These are phyloP conservation scores for Hanseniaspora singularis DNA, from an alignment of 805 yeast genomes.

Conservation along the genomic window DNA sequence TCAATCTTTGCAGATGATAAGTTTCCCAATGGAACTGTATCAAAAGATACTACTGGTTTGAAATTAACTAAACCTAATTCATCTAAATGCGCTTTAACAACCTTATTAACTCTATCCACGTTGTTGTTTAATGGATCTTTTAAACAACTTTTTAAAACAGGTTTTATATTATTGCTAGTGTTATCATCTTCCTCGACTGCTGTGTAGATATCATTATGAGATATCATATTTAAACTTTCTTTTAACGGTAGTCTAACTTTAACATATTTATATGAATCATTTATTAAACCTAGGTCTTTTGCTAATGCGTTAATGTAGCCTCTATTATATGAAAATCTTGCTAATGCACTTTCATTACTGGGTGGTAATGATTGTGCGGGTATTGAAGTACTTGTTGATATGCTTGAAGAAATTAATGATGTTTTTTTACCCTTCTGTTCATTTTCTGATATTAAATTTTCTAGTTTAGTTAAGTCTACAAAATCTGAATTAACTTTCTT, in stretches of 20 bases:
- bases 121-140: neutral
- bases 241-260: constrained; percentile 5
- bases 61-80: constrained; percentile 15
- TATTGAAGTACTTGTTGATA: neutral
- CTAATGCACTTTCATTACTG: neutral
- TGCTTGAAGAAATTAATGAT: too few relatives aligned
- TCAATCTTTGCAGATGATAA: constrained; percentile 18
- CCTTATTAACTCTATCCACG: neutral
- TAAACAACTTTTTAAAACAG: constrained; percentile 18
- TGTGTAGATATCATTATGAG: constrained; percentile 14
- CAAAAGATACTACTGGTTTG: constrained; percentile 27
- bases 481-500: too few relatives aligned
- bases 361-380: neutral
- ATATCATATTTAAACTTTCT: constrained; percentile 3
- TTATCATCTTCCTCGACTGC: constrained; percentile 22
- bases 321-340: constrained; percentile 1
- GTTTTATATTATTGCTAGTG: constrained; percentile 22
- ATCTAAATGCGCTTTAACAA: neutral
- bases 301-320: constrained; percentile 10
- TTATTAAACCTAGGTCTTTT: neutral
- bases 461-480: too few relatives aligned
- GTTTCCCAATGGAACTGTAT: constrained; percentile 26
- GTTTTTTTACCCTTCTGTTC: too few relatives aligned
- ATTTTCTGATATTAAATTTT: too few relatives aligned
- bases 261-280: constrained; percentile 8